phyloP scores from a whole-genome alignment of 2,329 filamentous ascomycete species.

The Pseudogymnoascus sp. region DNA sequence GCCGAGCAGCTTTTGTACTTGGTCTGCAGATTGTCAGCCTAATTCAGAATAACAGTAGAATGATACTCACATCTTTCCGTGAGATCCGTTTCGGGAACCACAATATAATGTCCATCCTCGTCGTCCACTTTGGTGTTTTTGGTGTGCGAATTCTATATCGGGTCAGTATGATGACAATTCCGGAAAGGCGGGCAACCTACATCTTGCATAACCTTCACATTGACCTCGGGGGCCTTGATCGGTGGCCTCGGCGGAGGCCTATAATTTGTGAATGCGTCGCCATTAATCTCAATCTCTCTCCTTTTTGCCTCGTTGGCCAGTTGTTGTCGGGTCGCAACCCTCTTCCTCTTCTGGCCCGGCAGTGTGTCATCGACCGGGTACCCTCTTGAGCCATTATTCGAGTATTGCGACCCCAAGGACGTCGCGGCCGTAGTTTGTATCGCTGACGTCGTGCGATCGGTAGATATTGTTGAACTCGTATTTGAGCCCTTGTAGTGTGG shows the following conservation, averaged over 20 bases:
- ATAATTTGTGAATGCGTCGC: constrained; percentile 69
- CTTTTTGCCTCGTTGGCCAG: constrained; percentile 74
- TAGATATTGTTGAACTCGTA: constrained; percentile 66
- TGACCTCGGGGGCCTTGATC: constrained; percentile 79
- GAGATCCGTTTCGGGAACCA: constrained; percentile 75
- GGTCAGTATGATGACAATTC: constrained; percentile 13
- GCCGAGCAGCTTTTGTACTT: constrained; percentile 80
- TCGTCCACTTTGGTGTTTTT: constrained; percentile 77
- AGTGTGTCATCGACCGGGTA: constrained; percentile 60
- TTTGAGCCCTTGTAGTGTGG: constrained; percentile 59
- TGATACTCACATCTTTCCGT: constrained; percentile 75
- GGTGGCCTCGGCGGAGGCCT: constrained; percentile 79
- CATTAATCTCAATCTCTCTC: constrained; percentile 61
- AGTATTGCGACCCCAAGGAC: constrained; percentile 62
- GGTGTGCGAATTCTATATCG: constrained; percentile 32
- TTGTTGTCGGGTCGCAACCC: constrained; percentile 66
- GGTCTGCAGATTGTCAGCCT: constrained; percentile 48
- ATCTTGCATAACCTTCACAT: constrained; percentile 53
- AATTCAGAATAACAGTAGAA: background rate
- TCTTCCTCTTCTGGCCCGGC: constrained; percentile 83
- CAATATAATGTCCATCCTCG: constrained; percentile 94
- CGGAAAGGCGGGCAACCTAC: constrained; percentile 37
- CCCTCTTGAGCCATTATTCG: constrained; percentile 46
- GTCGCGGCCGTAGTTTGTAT: constrained; percentile 84
- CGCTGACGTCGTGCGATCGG: constrained; percentile 71